These are phyloP conservation scores for Lagenaria siceraria DNA, from an alignment of 306 rosid species.

Conservation along the genomic window DNA sequence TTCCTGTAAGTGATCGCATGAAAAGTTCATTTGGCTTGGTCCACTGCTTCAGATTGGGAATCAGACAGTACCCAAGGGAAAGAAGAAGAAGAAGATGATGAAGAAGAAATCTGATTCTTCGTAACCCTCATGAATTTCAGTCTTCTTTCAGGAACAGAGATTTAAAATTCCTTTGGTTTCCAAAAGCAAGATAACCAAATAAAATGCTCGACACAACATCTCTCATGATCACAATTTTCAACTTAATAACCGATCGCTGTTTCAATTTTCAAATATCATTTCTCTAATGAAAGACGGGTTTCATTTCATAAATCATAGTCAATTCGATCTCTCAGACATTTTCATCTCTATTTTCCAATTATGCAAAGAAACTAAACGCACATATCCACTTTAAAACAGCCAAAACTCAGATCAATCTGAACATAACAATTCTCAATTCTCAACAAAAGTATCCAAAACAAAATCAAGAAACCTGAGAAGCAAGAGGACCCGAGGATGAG, in stretches of 20 bases:
- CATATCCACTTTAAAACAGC: neutral
- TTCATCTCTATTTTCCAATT: neutral
- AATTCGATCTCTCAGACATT: neutral
- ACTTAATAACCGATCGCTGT: neutral
- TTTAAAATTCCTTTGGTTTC: neutral
- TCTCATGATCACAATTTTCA: neutral
- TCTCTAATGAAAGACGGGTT: neutral
- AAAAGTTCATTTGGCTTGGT: neutral
- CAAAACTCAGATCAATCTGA: neutral
- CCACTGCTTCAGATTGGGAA: neutral
- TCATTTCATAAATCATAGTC: neutral
- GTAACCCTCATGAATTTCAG: neutral
- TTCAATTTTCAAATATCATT: too few relatives aligned
- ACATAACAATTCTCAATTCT: neutral
- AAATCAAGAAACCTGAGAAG: conserved; percentile 17
- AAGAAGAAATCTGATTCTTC: neutral
- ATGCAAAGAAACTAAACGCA: neutral
- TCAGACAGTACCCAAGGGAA: neutral
- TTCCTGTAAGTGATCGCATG: neutral
- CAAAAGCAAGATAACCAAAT: neutral
- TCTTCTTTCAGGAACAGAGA: neutral
- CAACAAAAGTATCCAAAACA: neutral
- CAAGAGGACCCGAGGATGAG: conserved; percentile 28
- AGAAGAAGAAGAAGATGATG: neutral
- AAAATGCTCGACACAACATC: neutral